phyloP scores from a whole-genome alignment of 2,329 filamentous ascomycete genomes.

The Stagonosporopsis rhizophila region DNA sequence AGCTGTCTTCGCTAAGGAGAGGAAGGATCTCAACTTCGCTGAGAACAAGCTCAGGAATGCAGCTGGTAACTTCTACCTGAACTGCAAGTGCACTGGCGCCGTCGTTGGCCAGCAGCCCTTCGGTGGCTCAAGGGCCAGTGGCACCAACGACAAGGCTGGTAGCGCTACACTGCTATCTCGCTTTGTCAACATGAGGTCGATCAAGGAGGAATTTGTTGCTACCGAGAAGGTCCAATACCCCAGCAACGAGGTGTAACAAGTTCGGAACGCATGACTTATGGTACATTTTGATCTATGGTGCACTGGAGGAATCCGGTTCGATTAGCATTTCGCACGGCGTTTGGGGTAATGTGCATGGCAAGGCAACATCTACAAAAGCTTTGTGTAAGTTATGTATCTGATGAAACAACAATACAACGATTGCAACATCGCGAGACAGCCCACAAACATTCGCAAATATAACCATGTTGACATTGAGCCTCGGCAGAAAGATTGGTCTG shows the following conservation, averaged over 20 bases:
- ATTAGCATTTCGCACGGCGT: conserved; percentile 16
- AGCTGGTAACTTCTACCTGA: conserved; percentile 86
- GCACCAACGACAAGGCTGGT: conserved; percentile 66
- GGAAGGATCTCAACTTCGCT: conserved; percentile 69
- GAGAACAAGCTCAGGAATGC: conserved; percentile 75
- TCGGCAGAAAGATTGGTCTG: conserved; percentile 6
- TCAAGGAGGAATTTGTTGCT: conserved; percentile 64
- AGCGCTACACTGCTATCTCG: conserved; percentile 59
- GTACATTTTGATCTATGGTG: conserved; percentile 5
- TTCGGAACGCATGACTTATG: neutral
- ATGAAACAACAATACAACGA: neutral
- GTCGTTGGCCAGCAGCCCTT: conserved; percentile 60
- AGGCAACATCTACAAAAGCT: conserved; percentile 12
- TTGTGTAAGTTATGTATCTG: neutral
- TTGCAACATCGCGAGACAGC: neutral
- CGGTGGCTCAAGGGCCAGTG: conserved; percentile 62
- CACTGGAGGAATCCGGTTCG: conserved; percentile 1
- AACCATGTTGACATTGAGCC: neutral
- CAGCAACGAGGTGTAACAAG: conserved; percentile 55
- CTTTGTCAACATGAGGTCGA: conserved; percentile 63
- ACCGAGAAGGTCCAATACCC: conserved; percentile 59
- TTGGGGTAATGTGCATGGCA: conserved; percentile 4
- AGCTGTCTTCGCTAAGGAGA: conserved; percentile 75
- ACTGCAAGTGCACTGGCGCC: conserved; percentile 72
- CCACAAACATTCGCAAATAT: neutral